Percentiles rank a stretch among this genome's conserved stretches.
Conservation (phyloP, 2,329 filamentous ascomycete genomes). For the Ascosphaera pollenicola region DNA sequence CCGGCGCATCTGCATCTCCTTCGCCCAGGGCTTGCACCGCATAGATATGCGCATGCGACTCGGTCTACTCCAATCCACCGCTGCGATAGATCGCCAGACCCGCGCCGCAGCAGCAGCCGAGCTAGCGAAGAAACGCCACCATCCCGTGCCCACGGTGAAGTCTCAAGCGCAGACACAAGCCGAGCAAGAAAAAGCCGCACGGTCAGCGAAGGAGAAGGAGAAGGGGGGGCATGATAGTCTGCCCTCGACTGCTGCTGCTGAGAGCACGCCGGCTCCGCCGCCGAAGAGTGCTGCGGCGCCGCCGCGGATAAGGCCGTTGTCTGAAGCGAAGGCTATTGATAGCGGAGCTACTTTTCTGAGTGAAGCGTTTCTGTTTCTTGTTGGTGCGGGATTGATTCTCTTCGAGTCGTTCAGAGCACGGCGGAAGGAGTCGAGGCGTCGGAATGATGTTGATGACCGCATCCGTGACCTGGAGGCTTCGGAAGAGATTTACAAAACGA, state of each 20-base stretch:
- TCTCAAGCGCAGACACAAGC: constrained; percentile 37
- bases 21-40: constrained; percentile 41
- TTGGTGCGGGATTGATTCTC: constrained; percentile 39
- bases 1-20: constrained; percentile 34
- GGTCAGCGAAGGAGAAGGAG: constrained; percentile 18
- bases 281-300: constrained; percentile 24
- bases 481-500: constrained; percentile 18
- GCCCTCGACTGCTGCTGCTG: too few relatives aligned
- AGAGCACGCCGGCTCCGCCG: too few relatives aligned
- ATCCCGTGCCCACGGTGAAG: constrained; percentile 35
- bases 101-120: constrained; percentile 30
- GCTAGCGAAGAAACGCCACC: constrained; percentile 30
- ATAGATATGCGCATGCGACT: constrained; percentile 47
- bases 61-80: constrained; percentile 39
- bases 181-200: constrained; percentile 27
- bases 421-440: constrained; percentile 35
- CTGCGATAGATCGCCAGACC: constrained; percentile 24
- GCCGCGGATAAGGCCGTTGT: constrained; percentile 39
- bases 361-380: constrained; percentile 42
- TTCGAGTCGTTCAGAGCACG: constrained; percentile 39
- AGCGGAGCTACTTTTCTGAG: constrained; percentile 47
- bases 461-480: constrained; percentile 34
- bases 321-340: constrained; percentile 46
- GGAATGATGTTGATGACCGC: constrained; percentile 38
- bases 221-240: too few relatives aligned